Evolutionary conservation across 495 filamentous ascomycete genomes (phyloP).

Genomic region (Aspergillus cavernicola): DNA sequence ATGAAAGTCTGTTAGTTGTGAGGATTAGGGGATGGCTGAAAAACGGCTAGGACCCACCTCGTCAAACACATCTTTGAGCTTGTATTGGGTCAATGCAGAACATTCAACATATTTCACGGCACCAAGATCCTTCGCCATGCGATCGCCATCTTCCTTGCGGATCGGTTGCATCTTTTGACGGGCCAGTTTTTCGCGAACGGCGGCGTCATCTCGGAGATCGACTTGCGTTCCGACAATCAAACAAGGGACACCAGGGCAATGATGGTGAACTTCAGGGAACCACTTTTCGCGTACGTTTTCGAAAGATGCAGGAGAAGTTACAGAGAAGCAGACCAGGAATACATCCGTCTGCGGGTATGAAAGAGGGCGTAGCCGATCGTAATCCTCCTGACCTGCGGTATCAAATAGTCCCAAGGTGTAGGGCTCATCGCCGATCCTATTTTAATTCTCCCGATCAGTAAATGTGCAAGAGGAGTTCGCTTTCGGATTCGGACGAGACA

Average conservation of each 20-base stretch:
- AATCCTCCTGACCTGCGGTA: slow-evolving; percentile 99
- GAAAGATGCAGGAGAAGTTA: slow-evolving; percentile 97
- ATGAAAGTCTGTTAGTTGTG: not conserved
- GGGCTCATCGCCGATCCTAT: slow-evolving; percentile 97
- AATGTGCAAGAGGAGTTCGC: not conserved
- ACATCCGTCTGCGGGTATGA: slow-evolving; percentile 99
- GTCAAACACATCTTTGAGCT: slow-evolving; percentile 98
- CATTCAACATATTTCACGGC: slow-evolving; percentile 99
- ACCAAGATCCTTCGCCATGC: slow-evolving; percentile 92
- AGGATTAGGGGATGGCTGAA: not conserved
- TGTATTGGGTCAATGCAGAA: slow-evolving; percentile 95
- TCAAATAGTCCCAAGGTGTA: slow-evolving; percentile 97
- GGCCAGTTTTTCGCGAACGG: slow-evolving; percentile 82
- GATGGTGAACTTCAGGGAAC: slow-evolving; percentile 98
- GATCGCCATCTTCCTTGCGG: slow-evolving; percentile 84
- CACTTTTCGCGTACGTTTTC: slow-evolving; percentile 99
- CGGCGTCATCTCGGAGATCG: slow-evolving; percentile 88
- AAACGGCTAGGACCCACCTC: slow-evolving; percentile 61
- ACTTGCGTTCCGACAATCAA: slow-evolving; percentile 97
- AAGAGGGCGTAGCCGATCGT: slow-evolving; percentile 91
- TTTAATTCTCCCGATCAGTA: not conserved
- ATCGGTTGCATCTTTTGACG: slow-evolving; percentile 96
- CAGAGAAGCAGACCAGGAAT: slow-evolving; percentile 97
- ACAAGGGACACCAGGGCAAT: slow-evolving; percentile 97
- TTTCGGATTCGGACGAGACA: not conserved